phyloP scores from a whole-genome alignment of 805 yeast species.

The Tetrapisispora fleetii region DNA sequence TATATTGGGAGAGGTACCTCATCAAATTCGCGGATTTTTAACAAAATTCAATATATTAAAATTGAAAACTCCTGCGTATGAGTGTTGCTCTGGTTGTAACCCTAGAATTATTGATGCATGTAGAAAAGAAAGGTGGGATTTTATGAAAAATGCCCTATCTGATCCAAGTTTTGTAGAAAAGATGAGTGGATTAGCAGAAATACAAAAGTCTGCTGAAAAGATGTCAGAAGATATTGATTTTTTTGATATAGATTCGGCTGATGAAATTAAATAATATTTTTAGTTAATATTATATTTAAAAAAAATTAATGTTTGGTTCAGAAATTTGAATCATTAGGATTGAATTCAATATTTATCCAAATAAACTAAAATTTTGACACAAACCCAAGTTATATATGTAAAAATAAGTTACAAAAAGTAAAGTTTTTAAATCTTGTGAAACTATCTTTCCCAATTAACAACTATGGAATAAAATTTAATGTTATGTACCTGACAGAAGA shows the following conservation, averaged over 20 bases:
- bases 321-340: too few relatives aligned
- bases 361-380: too few relatives aligned
- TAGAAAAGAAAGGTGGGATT: slow-evolving; percentile 60
- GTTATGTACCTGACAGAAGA: too few relatives aligned
- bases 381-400: too few relatives aligned
- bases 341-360: too few relatives aligned
- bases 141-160: slow-evolving; percentile 61
- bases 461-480: too few relatives aligned
- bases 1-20: slow-evolving; percentile 67
- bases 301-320: too few relatives aligned
- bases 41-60: slow-evolving; percentile 53
- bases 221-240: slow-evolving; percentile 23
- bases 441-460: too few relatives aligned
- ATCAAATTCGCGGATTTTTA: slow-evolving; percentile 84
- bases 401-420: too few relatives aligned
- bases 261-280: not conserved
- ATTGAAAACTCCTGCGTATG: slow-evolving; percentile 62
- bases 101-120: slow-evolving; percentile 43
- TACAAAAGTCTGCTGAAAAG: slow-evolving; percentile 50
- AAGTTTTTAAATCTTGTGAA: too few relatives aligned
- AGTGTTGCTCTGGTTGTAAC: slow-evolving; percentile 84
- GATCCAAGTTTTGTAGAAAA: slow-evolving; percentile 61
- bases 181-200: slow-evolving; percentile 65
- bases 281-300: not conserved
- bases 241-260: slow-evolving; percentile 13